Evolutionary conservation across 2,329 filamentous ascomycete genomes (phyloP).

Genomic region (Cadophora sp.): DNA sequence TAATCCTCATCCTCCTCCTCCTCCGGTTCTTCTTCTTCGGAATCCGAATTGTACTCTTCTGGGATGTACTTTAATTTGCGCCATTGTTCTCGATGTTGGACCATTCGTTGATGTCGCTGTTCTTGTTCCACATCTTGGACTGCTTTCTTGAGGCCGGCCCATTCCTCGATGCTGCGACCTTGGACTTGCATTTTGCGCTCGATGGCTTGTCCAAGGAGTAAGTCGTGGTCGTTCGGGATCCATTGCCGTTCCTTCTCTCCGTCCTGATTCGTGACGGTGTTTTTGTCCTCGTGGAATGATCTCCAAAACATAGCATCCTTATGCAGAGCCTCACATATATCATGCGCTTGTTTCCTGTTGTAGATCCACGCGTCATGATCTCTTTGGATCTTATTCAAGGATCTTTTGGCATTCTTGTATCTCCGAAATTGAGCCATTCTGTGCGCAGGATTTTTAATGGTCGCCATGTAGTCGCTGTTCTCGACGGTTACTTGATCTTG

Average conservation of each 20-base stretch:
- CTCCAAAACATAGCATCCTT: not conserved
- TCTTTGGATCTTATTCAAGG: not conserved
- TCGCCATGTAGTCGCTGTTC: not conserved
- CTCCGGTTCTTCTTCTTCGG: not conserved
- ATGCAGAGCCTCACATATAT: not conserved
- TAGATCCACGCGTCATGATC: not conserved
- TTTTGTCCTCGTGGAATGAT: not conserved
- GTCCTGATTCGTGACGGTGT: not conserved
- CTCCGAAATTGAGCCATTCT: not conserved
- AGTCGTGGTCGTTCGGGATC: not conserved
- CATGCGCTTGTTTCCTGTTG: not conserved
- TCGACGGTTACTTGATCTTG: not conserved
- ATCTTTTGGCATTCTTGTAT: not conserved
- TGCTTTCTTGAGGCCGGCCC: not conserved
- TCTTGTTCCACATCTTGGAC: not conserved
- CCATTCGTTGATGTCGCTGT: not conserved
- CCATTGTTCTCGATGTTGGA: constrained; percentile 5
- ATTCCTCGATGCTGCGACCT: constrained; percentile 12
- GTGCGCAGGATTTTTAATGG: not conserved
- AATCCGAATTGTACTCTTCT: not conserved
- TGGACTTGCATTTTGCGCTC: constrained; percentile 5
- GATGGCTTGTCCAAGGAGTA: not conserved
- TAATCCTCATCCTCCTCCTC: constrained; percentile 14
- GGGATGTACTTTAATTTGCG: not conserved
- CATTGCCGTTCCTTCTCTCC: not conserved